phyloP scores from a whole-genome alignment of 148 eudicot genomes.

The Nepenthes gracilis region DNA sequence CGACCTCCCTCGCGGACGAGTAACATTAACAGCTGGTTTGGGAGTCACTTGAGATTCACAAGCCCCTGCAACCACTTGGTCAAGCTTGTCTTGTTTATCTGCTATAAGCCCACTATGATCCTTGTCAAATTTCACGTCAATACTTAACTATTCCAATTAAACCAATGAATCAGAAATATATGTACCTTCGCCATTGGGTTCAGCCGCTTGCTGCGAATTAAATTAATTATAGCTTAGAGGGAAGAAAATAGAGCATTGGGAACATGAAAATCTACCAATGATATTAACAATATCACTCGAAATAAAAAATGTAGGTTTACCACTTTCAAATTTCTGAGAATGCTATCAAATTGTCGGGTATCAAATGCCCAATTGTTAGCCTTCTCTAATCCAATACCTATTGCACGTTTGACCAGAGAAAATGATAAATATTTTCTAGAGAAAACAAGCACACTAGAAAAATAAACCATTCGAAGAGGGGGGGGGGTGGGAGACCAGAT shows the following conservation, averaged over 20 bases:
- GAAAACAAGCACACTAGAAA: not conserved
- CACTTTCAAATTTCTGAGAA: conserved; percentile 91
- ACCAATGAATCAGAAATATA: not conserved
- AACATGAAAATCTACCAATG: not conserved
- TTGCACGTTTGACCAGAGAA: not conserved
- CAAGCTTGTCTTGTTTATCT: conserved; percentile 31
- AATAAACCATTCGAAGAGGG: no score
- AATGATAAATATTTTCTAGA: not conserved
- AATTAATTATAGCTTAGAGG: not conserved
- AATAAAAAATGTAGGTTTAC: conserved; percentile 21
- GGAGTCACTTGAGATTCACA: conserved; percentile 17
- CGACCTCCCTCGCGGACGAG: conserved; percentile 93
- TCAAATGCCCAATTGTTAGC: conserved; percentile 88
- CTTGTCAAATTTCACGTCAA: not conserved
- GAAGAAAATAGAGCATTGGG: not conserved
- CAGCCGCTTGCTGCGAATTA: conserved; percentile 58
- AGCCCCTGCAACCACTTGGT: conserved; percentile 16
- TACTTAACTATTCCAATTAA: not conserved
- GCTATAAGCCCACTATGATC: conserved; percentile 1
- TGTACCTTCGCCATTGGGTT: conserved; percentile 35
- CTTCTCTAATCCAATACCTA: conserved; percentile 84
- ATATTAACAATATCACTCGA: not conserved
- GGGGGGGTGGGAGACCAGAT: conserved; percentile 17
- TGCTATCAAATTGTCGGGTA: conserved; percentile 84
- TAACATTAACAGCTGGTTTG: conserved; percentile 37